These are phyloP conservation scores for Kregervanrija delftensis DNA, from an alignment of 805 yeast species.

Conservation along the genomic window DNA sequence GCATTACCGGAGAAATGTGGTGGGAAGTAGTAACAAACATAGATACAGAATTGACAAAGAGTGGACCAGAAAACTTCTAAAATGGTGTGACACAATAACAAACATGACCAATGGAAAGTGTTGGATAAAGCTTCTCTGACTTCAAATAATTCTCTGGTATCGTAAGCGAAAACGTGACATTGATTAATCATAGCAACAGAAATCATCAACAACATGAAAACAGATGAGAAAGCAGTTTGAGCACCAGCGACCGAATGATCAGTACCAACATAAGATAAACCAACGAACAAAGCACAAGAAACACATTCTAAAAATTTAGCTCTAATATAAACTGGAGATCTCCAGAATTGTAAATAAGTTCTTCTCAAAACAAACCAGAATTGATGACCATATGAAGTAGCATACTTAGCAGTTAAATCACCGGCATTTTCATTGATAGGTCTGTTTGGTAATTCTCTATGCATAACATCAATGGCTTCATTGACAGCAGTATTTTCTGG, in stretches of 20 bases:
- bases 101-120: conserved; percentile 61
- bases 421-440: conserved; percentile 46
- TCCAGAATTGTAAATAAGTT: conserved; percentile 41
- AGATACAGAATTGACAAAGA: conserved; percentile 39
- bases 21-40: conserved; percentile 44
- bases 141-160: conserved; percentile 58
- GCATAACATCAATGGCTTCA: too few relatives aligned
- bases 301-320: conserved; percentile 45
- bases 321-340: conserved; percentile 56
- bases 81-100: conserved; percentile 44
- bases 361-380: conserved; percentile 34
- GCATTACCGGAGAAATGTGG: conserved; percentile 29
- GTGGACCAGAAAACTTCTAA: conserved; percentile 53
- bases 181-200: too few relatives aligned
- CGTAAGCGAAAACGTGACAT: too few relatives aligned
- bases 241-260: conserved; percentile 38
- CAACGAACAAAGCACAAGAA: too few relatives aligned
- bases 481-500: conserved; percentile 19
- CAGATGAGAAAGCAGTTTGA: conserved; percentile 57
- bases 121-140: conserved; percentile 63
- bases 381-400: conserved; percentile 40
- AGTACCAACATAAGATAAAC: conserved; percentile 63
- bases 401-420: conserved; percentile 43
- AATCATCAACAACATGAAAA: conserved; percentile 33
- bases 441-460: too few relatives aligned